A percentile compares a stretch with the other conserved stretches of the same genome.
phyloP scores from a whole-genome alignment of 2,329 filamentous ascomycete genomes.

The Lasiodiplodia hormozganensis region DNA sequence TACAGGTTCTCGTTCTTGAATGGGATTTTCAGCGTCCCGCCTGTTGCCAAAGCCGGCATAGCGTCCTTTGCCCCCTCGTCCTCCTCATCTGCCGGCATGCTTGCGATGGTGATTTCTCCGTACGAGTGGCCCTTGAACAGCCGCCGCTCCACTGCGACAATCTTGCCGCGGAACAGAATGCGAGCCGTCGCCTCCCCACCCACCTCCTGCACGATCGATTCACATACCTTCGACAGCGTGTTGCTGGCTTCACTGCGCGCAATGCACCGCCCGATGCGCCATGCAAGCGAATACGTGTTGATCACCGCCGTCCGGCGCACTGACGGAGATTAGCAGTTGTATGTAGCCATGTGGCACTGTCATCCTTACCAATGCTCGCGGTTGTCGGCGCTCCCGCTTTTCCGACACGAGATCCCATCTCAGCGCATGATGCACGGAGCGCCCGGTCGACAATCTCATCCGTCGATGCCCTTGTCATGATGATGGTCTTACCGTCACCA shows the following conservation, averaged over 20 bases:
- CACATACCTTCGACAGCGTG: conserved; percentile 45
- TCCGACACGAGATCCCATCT: conserved; percentile 40
- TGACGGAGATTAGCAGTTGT: conserved; percentile 28
- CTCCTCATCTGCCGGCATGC: conserved; percentile 33
- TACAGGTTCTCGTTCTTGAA: conserved; percentile 79
- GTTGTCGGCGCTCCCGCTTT: conserved; percentile 51
- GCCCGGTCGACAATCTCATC: conserved; percentile 31
- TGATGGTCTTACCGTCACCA: conserved; percentile 30
- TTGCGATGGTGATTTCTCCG: conserved; percentile 63
- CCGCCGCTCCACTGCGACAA: conserved; percentile 64
- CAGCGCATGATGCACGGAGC: conserved; percentile 31
- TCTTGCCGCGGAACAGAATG: conserved; percentile 70
- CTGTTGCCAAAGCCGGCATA: conserved; percentile 24
- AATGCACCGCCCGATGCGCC: conserved; percentile 66
- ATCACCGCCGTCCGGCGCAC: conserved; percentile 42
- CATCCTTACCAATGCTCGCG: conserved; percentile 35
- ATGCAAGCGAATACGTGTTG: conserved; percentile 53
- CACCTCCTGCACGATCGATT: conserved; percentile 52
- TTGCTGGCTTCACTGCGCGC: conserved; percentile 58
- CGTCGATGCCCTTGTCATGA: conserved; percentile 30
- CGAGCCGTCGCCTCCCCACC: conserved; percentile 56
- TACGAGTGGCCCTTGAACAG: conserved; percentile 65
- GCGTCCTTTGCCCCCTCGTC: conserved; percentile 36
- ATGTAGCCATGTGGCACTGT: not conserved
- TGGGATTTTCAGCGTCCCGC: conserved; percentile 66